Percentiles rank a stretch among this genome's conserved stretches.
Evolutionary conservation across 768 basidiomycete species (phyloP).

Genomic region (Neoboletus magnificus): DNA sequence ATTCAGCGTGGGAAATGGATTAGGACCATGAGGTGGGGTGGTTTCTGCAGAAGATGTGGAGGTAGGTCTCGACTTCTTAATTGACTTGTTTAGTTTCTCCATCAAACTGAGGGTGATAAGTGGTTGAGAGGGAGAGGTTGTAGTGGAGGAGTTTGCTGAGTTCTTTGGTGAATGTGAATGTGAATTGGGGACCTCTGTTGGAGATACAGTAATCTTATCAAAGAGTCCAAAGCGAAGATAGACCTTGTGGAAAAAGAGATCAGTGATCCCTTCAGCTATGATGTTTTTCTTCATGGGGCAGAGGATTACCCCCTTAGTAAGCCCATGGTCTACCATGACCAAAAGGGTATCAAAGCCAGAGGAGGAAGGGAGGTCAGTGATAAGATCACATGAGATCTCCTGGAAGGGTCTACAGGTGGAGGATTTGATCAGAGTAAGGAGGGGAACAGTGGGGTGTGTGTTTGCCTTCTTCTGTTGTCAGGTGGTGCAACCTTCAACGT

Average conservation of each 20-base stretch:
- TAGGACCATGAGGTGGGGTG: neutral
- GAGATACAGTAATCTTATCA: too few species aligned
- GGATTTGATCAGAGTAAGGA: rapidly evolving
- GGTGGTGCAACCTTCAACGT: rapidly evolving
- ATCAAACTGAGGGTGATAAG: neutral
- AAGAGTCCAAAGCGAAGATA: too few species aligned
- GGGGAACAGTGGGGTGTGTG: rapidly evolving
- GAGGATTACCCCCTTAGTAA: neutral
- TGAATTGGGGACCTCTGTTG: too few species aligned
- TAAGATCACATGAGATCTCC: neutral
- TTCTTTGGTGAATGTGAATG: too few species aligned
- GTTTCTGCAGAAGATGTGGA: neutral
- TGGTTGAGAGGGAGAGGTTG: neutral
- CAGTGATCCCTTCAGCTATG: too few species aligned
- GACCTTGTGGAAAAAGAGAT: too few species aligned
- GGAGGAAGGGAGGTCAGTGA: neutral
- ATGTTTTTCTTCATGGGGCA: neutral
- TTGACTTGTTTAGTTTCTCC: neutral
- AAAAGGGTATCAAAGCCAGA: neutral
- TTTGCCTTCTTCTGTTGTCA: neutral
- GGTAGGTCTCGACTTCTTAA: neutral
- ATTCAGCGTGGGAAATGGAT: neutral
- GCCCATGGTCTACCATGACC: neutral
- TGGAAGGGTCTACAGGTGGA: neutral
- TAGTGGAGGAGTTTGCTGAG: neutral